Percentiles rank a stretch among this genome's conserved stretches.
Evolutionary conservation across 306 rosid species (phyloP).

Genomic region (Pyrus bretschneideri): DNA sequence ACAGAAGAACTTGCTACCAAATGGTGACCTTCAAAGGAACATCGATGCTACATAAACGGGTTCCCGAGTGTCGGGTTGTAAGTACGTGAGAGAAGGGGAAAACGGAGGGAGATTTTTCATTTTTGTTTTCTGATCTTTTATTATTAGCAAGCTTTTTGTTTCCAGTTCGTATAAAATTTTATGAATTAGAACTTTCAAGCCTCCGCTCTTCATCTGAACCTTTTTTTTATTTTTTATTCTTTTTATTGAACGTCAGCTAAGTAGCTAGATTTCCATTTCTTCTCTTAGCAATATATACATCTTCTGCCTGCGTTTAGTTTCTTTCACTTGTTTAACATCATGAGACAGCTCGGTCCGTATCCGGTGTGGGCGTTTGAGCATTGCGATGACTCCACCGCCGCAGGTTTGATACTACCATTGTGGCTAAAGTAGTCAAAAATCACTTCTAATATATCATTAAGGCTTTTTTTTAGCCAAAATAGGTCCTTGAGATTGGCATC

Average conservation of each 20-base stretch:
- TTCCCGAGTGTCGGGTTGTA: conserved; percentile 53
- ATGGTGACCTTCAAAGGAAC: conserved; percentile 89
- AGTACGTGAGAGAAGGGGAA: conserved; percentile 11
- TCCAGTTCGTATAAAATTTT: conserved; percentile 12
- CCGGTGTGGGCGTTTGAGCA: too few species aligned
- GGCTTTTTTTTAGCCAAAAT: too few species aligned
- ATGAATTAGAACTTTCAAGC: conserved; percentile 18
- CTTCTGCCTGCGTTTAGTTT: background rate
- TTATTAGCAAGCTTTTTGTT: conserved; percentile 17
- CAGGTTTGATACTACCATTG: background rate
- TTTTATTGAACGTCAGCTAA: background rate
- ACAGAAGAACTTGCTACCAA: conserved; percentile 66
- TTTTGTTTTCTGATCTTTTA: background rate
- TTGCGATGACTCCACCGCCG: background rate
- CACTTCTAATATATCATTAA: background rate
- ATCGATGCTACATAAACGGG: conserved; percentile 74
- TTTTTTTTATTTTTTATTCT: background rate
- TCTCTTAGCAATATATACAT: background rate
- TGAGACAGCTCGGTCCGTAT: too few species aligned
- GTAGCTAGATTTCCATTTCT: background rate
- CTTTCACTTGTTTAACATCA: too few species aligned
- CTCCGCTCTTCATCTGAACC: conserved; percentile 22
- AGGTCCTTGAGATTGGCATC: too few species aligned
- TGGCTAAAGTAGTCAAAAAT: background rate
- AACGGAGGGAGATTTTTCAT: background rate